Conservation (phyloP, 352 stramenopile species). For the Phytophthora kernoviae region DNA sequence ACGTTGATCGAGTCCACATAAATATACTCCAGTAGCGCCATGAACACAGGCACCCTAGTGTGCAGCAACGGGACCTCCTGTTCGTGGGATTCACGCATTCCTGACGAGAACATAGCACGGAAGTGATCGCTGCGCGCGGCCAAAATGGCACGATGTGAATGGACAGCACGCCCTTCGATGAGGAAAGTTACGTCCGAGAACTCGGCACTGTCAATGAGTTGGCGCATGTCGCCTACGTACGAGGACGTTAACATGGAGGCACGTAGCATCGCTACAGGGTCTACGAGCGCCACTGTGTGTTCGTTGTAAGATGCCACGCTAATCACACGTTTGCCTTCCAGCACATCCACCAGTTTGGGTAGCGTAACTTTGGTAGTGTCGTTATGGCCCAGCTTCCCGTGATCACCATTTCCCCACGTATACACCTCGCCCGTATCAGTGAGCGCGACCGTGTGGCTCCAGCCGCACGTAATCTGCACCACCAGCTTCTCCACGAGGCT, state of each 20-base stretch:
- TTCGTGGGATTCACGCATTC: conserved; percentile 92
- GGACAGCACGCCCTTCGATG: conserved; percentile 82
- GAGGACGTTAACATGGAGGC: conserved; percentile 84
- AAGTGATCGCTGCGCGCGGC: conserved; percentile 96
- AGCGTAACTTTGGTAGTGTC: conserved; percentile 94
- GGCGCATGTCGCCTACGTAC: conserved; percentile 90
- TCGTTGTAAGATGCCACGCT: conserved; percentile 98
- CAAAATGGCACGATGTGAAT: conserved; percentile 92
- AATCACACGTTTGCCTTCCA: conserved; percentile 94
- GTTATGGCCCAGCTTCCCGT: conserved; percentile 95
- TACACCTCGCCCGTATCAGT: conserved; percentile 93
- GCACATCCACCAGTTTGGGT: conserved; percentile 92
- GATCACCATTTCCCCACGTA: conserved; percentile 94
- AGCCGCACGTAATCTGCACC: conserved; percentile 95
- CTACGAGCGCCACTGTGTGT: conserved; percentile 94
- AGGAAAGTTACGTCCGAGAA: conserved; percentile 91
- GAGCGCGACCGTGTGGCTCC: conserved; percentile 95
- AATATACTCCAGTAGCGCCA: conserved; percentile 96
- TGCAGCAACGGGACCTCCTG: conserved; percentile 89
- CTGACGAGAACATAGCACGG: conserved; percentile 93
- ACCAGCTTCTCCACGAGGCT: conserved; percentile 89
- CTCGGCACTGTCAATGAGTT: conserved; percentile 92
- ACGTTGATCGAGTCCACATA: conserved; percentile 96
- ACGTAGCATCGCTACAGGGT: conserved; percentile 78
- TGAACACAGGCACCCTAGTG: conserved; percentile 92